Evolutionary conservation across 2,329 filamentous ascomycete genomes (phyloP).

Genomic region (Apiospora arundinis): DNA sequence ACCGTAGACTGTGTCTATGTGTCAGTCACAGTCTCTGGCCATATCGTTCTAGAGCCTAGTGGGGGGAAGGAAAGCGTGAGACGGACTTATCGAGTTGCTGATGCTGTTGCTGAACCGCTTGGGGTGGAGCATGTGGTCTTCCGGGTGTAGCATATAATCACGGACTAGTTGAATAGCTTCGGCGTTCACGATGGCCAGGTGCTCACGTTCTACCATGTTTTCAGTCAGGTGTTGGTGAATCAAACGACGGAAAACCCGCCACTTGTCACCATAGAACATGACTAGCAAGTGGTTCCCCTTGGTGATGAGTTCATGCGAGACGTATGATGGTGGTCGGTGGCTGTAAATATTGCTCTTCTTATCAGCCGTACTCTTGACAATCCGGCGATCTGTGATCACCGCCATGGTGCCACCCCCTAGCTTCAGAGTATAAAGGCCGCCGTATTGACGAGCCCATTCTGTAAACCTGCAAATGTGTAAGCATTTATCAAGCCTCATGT

Average conservation of each 20-base stretch:
- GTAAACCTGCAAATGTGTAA: conserved; percentile 42
- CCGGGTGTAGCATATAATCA: conserved; percentile 49
- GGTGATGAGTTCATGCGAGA: conserved; percentile 49
- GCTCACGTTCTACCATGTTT: conserved; percentile 48
- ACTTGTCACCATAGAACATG: conserved; percentile 53
- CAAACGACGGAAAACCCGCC: conserved; percentile 53
- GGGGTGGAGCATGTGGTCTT: conserved; percentile 53
- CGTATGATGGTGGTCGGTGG: conserved; percentile 48
- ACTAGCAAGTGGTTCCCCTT: conserved; percentile 49
- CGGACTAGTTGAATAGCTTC: conserved; percentile 54
- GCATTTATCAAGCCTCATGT: neutral
- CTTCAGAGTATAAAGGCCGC: conserved; percentile 28
- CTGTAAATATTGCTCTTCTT: conserved; percentile 52
- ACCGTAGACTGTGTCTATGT: conserved; percentile 38
- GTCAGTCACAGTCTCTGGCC: conserved; percentile 22
- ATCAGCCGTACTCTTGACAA: conserved; percentile 41
- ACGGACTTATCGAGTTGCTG: conserved; percentile 45
- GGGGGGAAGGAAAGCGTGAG: neutral
- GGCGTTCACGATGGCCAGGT: conserved; percentile 51
- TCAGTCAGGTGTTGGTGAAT: conserved; percentile 54
- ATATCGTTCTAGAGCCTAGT: neutral
- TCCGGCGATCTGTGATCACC: conserved; percentile 31
- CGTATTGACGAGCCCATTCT: conserved; percentile 45
- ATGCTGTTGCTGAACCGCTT: conserved; percentile 57
- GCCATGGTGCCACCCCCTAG: conserved; percentile 41